Conservation (phyloP, 768 basidiomycete species). For the Clavulina sp. region DNA sequence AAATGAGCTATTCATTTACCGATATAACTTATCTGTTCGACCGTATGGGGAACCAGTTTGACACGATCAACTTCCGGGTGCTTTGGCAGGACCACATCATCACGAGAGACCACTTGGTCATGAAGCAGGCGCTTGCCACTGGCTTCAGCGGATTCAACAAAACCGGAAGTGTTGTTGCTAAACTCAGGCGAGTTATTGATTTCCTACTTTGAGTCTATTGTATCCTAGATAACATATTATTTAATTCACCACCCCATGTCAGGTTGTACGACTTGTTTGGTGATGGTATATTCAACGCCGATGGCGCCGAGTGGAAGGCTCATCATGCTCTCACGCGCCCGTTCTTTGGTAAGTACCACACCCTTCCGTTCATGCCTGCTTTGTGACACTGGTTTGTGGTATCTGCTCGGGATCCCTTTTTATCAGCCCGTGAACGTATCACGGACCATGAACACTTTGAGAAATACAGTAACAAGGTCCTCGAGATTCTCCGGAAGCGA, state of each 20-base stretch:
- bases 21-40: background rate
- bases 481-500: conserved; percentile 5
- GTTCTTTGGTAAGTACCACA: conserved; percentile 15
- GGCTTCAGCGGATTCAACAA: conserved; percentile 6
- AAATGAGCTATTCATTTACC: background rate
- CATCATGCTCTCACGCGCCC: conserved; percentile 17
- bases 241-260: no score
- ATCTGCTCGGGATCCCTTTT: conserved; percentile 29
- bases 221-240: no score
- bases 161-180: conserved; percentile 6
- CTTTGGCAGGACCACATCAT: conserved; percentile 1
- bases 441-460: conserved; percentile 11
- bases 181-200: no score
- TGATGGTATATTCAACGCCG: conserved; percentile 20
- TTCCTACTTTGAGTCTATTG: no score
- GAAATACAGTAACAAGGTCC: conserved; percentile 9
- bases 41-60: background rate
- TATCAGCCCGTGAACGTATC: conserved; percentile 11
- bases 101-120: conserved; percentile 6
- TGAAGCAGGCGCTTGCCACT: conserved; percentile 8
- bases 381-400: conserved; percentile 16
- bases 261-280: conserved; percentile 15
- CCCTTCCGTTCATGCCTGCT: background rate
- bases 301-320: conserved; percentile 24
- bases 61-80: background rate